Evolutionary conservation across 2,329 filamentous ascomycete species (phyloP).

Genomic region (Cryphonectria radicalis): DNA sequence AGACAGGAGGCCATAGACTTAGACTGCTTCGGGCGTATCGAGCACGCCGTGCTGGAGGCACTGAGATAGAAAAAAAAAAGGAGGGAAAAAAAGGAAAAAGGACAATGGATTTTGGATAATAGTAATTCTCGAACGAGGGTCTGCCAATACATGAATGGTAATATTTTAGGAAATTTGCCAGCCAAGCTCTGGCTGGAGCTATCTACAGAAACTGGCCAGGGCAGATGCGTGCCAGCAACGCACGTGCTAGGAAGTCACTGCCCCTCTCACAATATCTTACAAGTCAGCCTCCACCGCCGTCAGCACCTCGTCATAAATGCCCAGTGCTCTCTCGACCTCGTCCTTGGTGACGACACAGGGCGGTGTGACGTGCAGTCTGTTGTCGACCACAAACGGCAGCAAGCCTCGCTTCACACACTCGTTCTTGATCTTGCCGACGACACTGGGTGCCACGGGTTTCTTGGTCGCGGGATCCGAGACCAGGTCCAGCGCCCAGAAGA

Average conservation of each 20-base stretch:
- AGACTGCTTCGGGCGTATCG: conserved; percentile 39
- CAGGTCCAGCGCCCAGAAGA: conserved; percentile 29
- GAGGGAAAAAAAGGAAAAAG: too few relatives aligned
- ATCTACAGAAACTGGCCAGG: too few relatives aligned
- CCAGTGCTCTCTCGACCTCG: conserved; percentile 26
- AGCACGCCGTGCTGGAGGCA: conserved; percentile 30
- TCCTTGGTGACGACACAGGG: conserved; percentile 23
- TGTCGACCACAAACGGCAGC: conserved; percentile 27
- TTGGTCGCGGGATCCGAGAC: conserved; percentile 25
- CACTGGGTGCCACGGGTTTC: conserved; percentile 13
- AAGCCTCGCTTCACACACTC: conserved; percentile 23
- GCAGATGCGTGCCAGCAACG: too few relatives aligned
- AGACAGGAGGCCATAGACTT: conserved; percentile 36
- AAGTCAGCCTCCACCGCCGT: conserved; percentile 16
- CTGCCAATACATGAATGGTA: too few relatives aligned
- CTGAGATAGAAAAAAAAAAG: background rate
- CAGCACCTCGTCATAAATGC: conserved; percentile 26
- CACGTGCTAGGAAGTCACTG: too few relatives aligned
- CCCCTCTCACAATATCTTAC: background rate
- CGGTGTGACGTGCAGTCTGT: conserved; percentile 26
- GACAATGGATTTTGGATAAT: background rate
- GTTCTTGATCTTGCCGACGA: conserved; percentile 24
- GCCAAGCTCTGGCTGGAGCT: too few relatives aligned
- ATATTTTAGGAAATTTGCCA: too few relatives aligned
- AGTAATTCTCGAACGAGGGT: background rate